Evolutionary conservation across 2,329 filamentous ascomycete species (phyloP).

Genomic region (Monosporascus sp.): DNA sequence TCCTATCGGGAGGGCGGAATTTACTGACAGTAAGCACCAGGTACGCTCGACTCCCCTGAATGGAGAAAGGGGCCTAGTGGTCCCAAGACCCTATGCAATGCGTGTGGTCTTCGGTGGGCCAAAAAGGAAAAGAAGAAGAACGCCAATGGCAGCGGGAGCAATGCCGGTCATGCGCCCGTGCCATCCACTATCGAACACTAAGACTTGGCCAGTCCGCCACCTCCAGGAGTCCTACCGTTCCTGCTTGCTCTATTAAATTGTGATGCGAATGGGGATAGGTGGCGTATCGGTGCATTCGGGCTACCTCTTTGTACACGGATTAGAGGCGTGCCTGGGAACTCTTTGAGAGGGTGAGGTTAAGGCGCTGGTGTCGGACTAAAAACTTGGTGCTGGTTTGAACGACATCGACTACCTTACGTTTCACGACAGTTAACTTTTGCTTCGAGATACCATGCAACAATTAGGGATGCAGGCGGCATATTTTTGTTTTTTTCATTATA

Average conservation of each 20-base stretch:
- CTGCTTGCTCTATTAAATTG: conserved; percentile 2
- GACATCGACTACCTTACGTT: no score
- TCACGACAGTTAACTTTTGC: neutral
- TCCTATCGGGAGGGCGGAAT: neutral
- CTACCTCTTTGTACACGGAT: conserved; percentile 3
- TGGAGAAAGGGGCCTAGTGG: conserved; percentile 93
- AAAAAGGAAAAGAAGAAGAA: conserved; percentile 75
- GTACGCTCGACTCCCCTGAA: conserved; percentile 85
- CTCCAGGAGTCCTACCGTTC: neutral
- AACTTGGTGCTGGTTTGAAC: no score
- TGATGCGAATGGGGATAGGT: conserved; percentile 9
- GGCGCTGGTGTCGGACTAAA: no score
- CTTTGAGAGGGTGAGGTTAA: conserved; percentile 3
- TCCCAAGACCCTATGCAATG: conserved; percentile 93
- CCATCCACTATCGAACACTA: conserved; percentile 7
- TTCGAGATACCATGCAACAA: conserved; percentile 6
- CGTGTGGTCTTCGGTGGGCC: conserved; percentile 73
- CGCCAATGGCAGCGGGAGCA: conserved; percentile 12
- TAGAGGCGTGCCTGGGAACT: neutral
- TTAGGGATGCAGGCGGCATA: neutral
- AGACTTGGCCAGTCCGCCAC: neutral
- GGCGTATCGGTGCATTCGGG: conserved; percentile 12
- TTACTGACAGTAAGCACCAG: conserved; percentile 29
- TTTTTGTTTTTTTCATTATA: neutral
- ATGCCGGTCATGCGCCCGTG: conserved; percentile 3